A percentile compares a stretch with the other conserved stretches of the same genome.
These are phyloP conservation scores for Cyathus striatus DNA, from an alignment of 768 basidiomycete genomes.

Conservation along the genomic window DNA sequence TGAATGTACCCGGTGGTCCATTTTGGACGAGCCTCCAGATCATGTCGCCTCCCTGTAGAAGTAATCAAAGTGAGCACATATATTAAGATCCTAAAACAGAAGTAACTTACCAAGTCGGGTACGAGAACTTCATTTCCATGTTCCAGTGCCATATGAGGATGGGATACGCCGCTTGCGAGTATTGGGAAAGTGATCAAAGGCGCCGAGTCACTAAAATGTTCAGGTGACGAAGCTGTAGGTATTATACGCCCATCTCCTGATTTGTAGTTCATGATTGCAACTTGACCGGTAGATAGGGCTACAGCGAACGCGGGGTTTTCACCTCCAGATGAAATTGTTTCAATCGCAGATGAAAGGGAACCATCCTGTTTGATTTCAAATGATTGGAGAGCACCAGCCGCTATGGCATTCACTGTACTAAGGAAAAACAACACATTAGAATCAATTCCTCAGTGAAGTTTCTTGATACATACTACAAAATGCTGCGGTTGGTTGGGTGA, in stretches of 20 bases:
- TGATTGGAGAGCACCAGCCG: constrained; percentile 47
- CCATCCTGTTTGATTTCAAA: constrained; percentile 46
- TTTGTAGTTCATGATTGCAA: constrained; percentile 57
- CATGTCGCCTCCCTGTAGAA: constrained; percentile 60
- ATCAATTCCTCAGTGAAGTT: not conserved
- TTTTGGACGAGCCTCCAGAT: constrained; percentile 59
- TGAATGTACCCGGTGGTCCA: constrained; percentile 36
- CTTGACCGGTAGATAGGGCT: constrained; percentile 48
- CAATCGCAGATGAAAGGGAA: constrained; percentile 34
- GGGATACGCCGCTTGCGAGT: constrained; percentile 36
- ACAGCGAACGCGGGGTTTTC: constrained; percentile 45
- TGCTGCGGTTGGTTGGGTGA: constrained; percentile 50
- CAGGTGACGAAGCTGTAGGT: constrained; percentile 34
- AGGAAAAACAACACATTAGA: no score
- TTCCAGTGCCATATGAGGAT: constrained; percentile 66
- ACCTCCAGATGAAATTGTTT: constrained; percentile 46
- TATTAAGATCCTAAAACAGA: constrained; percentile 1
- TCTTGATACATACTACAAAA: constrained; percentile 59
- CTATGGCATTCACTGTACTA: constrained; percentile 59
- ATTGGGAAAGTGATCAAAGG: constrained; percentile 51
- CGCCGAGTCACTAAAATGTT: constrained; percentile 26
- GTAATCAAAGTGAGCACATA: not conserved
- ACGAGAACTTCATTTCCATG: constrained; percentile 53
- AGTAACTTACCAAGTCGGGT: constrained; percentile 51
- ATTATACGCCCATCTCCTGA: constrained; percentile 52